Evolutionary conservation across 1,284 basidiomycete species (phyloP).

Genomic region (Pseudozyma sp.): DNA sequence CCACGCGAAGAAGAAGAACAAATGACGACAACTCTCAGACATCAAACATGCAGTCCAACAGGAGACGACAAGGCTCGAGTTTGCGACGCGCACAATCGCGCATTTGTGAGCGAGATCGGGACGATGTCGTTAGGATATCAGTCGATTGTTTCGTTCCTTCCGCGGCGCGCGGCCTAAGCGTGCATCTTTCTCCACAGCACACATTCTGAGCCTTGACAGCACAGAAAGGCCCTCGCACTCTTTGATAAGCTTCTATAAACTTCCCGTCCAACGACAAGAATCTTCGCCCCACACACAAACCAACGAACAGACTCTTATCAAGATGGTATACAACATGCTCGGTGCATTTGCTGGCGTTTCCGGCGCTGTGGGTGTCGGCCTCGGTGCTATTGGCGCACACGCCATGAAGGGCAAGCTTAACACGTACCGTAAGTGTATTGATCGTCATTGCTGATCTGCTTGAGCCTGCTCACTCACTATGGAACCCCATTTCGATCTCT

Average conservation of each 20-base stretch:
- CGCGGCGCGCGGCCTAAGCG: background rate
- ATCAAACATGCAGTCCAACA: background rate
- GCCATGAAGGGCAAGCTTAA: constrained; percentile 62
- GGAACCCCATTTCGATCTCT: too few species aligned
- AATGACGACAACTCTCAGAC: background rate
- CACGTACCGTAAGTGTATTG: constrained; percentile 50
- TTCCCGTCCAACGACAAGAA: too few species aligned
- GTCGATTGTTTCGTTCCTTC: background rate
- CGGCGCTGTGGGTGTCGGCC: constrained; percentile 53
- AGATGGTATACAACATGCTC: constrained; percentile 46
- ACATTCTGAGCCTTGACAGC: too few species aligned
- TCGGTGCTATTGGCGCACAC: constrained; percentile 64
- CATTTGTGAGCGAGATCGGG: background rate
- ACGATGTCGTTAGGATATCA: background rate
- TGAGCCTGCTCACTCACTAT: too few species aligned
- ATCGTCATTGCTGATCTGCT: too few species aligned
- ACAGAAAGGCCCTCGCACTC: too few species aligned
- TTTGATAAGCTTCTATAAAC: too few species aligned
- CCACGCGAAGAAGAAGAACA: background rate
- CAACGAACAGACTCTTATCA: constrained; percentile 5
- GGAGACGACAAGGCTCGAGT: background rate
- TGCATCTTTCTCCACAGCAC: too few species aligned
- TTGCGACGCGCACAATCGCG: background rate
- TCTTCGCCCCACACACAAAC: too few species aligned
- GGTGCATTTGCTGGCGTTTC: constrained; percentile 53